Percentiles rank a stretch among this genome's conserved stretches.
Evolutionary conservation across 2,329 filamentous ascomycete genomes (phyloP).

Genomic region (Aspergillus candidus): DNA sequence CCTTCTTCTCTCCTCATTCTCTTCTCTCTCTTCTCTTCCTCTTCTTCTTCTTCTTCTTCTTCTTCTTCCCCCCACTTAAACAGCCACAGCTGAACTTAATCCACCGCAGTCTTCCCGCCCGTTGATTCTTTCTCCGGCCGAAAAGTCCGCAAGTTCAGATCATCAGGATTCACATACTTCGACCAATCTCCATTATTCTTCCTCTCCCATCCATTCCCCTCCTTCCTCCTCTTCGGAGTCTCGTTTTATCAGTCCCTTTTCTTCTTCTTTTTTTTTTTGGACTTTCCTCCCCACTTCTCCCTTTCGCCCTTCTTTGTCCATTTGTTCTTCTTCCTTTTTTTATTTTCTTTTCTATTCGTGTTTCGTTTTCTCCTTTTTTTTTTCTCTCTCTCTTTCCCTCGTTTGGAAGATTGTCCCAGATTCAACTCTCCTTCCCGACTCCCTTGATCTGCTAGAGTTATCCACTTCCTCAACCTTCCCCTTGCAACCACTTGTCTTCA

Average conservation of each 20-base stretch:
- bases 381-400: not conserved
- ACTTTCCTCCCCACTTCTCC: not conserved
- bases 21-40: conserved; percentile 6
- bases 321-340: conserved; percentile 4
- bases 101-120: too few species aligned
- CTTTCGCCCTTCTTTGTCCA: conserved; percentile 6
- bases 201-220: conserved; percentile 5
- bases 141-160: too few species aligned
- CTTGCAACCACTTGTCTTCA: conserved; percentile 4
- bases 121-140: too few species aligned
- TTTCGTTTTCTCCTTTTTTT: conserved; percentile 9
- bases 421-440: conserved; percentile 7
- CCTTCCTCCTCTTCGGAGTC: conserved; percentile 1
- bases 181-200: not conserved
- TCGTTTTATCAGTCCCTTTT: conserved; percentile 11
- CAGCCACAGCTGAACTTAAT: too few species aligned
- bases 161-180: too few species aligned
- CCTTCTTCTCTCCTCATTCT: conserved; percentile 3
- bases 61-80: conserved; percentile 2
- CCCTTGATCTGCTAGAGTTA: conserved; percentile 3
- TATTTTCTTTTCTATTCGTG: conserved; percentile 5
- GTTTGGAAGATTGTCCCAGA: conserved; percentile 8
- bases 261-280: conserved; percentile 8
- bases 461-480: conserved; percentile 7
- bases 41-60: conserved; percentile 4